Base-by-base conservation (phyloP, 768 basidiomycete genomes). In the Atractiella rhizophila region DNA sequence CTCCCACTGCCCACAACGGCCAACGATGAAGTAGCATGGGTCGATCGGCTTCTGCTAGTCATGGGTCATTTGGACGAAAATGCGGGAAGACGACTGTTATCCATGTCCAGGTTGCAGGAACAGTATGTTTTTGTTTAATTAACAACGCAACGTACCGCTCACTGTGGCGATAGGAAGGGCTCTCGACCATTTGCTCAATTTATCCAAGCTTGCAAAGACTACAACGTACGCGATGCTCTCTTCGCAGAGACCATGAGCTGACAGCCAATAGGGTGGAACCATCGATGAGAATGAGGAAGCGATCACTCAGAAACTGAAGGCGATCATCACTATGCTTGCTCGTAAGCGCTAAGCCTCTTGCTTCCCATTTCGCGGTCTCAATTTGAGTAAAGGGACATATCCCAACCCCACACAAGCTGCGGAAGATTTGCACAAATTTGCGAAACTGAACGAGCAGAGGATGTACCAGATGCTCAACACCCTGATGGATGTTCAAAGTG, bases 391-490 rank as follows among this genome's bases (percentile, higher is more conserved):
- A 42, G 41, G 12, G 18, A 28, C 15, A 28, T 38, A 33, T 28
- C 12, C 29, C 5, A 85, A 96, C 37, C 65, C 71, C 2, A 64
- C 67, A 29, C 79, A 79, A 53, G 77, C 72, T 0, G 58, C 62
- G 2, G 79, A 79, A 45, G 88, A 94, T 54, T 58, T 98, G 16
- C 62, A 69, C 12, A 57, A 67, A 1, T 98, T 96, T 49, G 85
- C 86, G 1, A 76, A 76, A 44, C 60, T 74, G 31, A 94, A 96
- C 55, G 83, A 88, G 54, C 66, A 66, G 19, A 67, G 82, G 28
- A 62, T 86, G 7, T 94, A 83, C 64, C 83, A 76, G 57, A 63
- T 85, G 10, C 63, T 85, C 29, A 76, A 71, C 56, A 74, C 68
- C 0, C 74, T 78, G 48, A 66, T 80, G 63, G 83, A 91, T 56